Evolutionary conservation across 1,284 basidiomycete genomes (phyloP).

Genomic region (Fomitopsis palustris): DNA sequence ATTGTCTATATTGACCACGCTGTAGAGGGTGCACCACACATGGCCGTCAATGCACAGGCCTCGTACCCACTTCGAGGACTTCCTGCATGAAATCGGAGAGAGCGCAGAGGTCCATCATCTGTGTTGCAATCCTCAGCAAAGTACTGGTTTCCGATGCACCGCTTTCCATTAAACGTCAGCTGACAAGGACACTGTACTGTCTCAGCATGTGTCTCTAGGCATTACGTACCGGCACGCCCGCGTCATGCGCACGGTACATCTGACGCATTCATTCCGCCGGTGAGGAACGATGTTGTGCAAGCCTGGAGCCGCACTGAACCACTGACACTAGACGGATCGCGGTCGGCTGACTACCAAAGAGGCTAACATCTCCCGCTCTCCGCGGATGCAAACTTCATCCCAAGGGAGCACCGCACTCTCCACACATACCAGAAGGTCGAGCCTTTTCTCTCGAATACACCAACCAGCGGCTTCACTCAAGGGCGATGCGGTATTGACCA

Average conservation of each 20-base stretch:
- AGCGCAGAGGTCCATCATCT: conserved; percentile 15
- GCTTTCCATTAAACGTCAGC: neutral
- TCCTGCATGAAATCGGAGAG: conserved; percentile 23
- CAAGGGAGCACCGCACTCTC: neutral
- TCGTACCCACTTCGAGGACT: conserved; percentile 23
- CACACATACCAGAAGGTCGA: neutral
- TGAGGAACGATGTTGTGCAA: neutral
- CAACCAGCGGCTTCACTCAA: conserved; percentile 4
- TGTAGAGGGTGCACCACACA: conserved; percentile 16
- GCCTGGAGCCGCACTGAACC: neutral
- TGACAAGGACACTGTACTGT: neutral
- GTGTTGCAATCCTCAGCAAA: conserved; percentile 24
- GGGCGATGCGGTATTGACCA: conserved; percentile 13
- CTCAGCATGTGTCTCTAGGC: neutral
- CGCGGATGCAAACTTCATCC: neutral
- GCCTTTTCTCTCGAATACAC: neutral
- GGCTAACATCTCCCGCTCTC: neutral
- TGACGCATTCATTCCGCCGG: neutral
- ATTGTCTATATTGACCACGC: neutral
- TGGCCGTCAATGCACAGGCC: conserved; percentile 14
- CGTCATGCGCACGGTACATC: neutral
- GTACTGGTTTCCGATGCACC: conserved; percentile 6
- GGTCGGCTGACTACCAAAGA: neutral
- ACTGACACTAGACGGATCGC: neutral
- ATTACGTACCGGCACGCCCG: neutral